Base-by-base conservation (phyloP, 2,329 filamentous ascomycete genomes). In the Elsinoe arachidis region DNA sequence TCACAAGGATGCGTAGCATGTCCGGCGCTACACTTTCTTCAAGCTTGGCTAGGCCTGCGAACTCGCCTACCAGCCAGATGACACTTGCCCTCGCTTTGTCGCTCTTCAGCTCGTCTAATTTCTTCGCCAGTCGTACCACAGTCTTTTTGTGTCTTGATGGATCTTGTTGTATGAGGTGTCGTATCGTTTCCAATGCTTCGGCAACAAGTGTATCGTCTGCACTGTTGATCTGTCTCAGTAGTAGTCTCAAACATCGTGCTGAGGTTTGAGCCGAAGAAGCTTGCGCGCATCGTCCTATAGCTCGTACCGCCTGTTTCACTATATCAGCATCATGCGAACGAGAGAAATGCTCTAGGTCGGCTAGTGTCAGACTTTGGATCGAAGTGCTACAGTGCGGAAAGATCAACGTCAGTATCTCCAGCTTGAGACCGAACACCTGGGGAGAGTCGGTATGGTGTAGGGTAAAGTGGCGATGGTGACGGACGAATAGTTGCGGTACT, bases 21-120 rank as follows among this genome's bases (percentile, higher is more conserved):
- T 99, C 93, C 0, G 92, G 85, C 0, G 93, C 93, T 60, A 99
- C 92, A 65, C 95, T 95, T 68, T 93, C 85, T 59, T 91, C 85
- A 9, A 61, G 55, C 34, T 85, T 81, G 57, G 90, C 83, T 2
- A 87, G 72, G 0, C 90, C 89, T 0, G 92, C 84, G 65, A 95
- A 97, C 71, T 99, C 93, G 46, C 93, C 93, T 0, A 97, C 91
- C 0, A 99, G 82, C 93, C 93, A 99, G 64, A 99, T 87, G 61
- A 99, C 96, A 52, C 89, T 96, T 2, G 93, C 93, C 63, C 93
- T 81, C 2, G 93, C 93, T 60, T 90, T 86, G 1, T 93, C 85
- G 60, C 93, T 91, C 0, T 87, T 89, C 1, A 90, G 88, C 2
- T 86, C 87, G 67, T 96, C 93, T 1, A 99, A 81, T 61, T 96